Base-by-base conservation (phyloP, 1,139 yeast genomes). In the Protomyces lactucae-debilis region DNA sequence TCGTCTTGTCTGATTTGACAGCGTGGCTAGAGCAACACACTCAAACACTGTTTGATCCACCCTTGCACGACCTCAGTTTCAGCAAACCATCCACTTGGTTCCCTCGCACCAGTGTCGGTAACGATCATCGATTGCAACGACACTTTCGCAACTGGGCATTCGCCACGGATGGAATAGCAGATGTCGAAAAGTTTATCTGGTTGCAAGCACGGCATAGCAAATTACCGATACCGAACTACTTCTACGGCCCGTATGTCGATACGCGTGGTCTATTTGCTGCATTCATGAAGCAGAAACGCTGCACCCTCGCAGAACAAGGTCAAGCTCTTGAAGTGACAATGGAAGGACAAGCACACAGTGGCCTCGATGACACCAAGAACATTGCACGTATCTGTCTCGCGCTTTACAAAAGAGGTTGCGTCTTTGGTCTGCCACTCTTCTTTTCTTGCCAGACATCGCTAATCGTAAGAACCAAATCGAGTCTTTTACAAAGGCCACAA, bases 161-260 rank as follows among this genome's bases (percentile, higher is more conserved):
- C 67, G 71, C 69, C 9, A 68, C 71, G 3, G 71, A 71, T 54
- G 73, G 73, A 10, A 51, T 55, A 1, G 70, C 71, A 18, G 72
- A 70, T 56, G 65, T 71, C 51, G 71, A 69, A 39, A 66, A 68
- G n/a, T 71, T 71, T 53, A 53, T 71, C 16, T 65, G 69, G 39
- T 21, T 45, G 16, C 40, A 67, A 67, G 57, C 70, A 69, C 3
- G 64, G 69, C 64, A 43, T 39, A 14, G 64, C 66, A 39, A 68
- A 64, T 4, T 60, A 2, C 61, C 60, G 9, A 66, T 68, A 1
- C 72, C 72, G 0, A 56, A 65, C 10, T 69, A 61, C 64, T 57
- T 71, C 60, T 52, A 61, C 3, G 72, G 72, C 10, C 66, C 57
- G 9, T 70, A 70, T 51, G 64, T 70, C 25, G 70, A 70, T 28